Base-by-base conservation (phyloP, 2,329 filamentous ascomycete species). In the Macroventuria anomochaeta region DNA sequence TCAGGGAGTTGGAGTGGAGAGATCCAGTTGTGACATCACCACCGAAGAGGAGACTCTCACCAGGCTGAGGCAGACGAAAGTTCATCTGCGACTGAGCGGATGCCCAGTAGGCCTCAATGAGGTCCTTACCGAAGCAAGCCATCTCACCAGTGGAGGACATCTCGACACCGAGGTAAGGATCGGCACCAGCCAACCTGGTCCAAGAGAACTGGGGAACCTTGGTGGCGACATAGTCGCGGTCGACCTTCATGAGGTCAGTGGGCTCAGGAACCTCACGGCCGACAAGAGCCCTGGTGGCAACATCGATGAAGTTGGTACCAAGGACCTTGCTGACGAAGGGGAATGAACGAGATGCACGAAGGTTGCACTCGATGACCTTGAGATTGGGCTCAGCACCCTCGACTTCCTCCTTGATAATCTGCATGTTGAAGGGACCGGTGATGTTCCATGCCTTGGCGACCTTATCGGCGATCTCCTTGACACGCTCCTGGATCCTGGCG, bases 351-450 rank as follows among this genome's bases (percentile, higher is more conserved):
- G 93, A 97, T 52, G 93, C 95, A 75, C 93, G 93, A 58, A 97
- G 87, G 77, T 97, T 97, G 82, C 93, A 97, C 79, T 97, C 93
- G 60, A 97, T 97, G 70, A 97, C 93, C 83, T 97, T 97, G 62
- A 97, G 85, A 23, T 85, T 82, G 28, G 90, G 85, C 70, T 88
- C 84, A 50, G 88, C 88, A 53, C 89, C 89, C 54, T 90, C 87
- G 26, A 88, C 85, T 69, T 89, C 81, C 11, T 90, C 91, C 81
- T 96, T 96, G 84, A 99, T 97, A 78, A 99, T 96, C 75, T 99
- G 95, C 93, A 99, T 97, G 84, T 99, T 99, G 86, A 97, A 99
- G 54, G 95, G 95, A 49, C 95, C 95, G 17, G 92, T 97, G 76
- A 97, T 97, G 71, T 85, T 92, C 91, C 93, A 97, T 40, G 95